Base-by-base conservation (phyloP, 2,329 filamentous ascomycete genomes). In the Calonectria ilicicola region DNA sequence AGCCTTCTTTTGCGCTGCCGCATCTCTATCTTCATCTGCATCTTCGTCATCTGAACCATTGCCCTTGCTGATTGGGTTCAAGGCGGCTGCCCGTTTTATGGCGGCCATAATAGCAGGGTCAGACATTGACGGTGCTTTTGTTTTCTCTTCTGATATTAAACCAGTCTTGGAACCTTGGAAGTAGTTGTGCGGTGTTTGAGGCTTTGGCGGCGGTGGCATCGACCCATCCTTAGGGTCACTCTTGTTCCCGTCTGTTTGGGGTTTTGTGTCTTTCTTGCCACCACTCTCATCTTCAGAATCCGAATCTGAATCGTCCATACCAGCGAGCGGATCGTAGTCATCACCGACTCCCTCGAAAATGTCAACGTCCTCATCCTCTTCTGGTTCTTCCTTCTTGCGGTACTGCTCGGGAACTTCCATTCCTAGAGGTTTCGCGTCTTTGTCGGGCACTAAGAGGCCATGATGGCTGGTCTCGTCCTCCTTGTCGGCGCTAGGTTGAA, bases 61-160 rank as follows among this genome's bases (percentile, higher is more conserved):
- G 76, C 83, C 77, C 78, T 82, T 80, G 78, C 85, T 69, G 77
- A 86, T 84, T 71, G 86, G 87, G 83, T 89, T 86, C 67, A 95
- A 87, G 12, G 91, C 87, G 21, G 94, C 93, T 12, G 96, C 96
- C 82, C 95, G 95, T 84, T 95, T 95, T 79, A 99, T 89, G 0
- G 95, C 95, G 4, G 95, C 95, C 75, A 95, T 89, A 74, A 98
- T 93, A 2, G 93, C 91, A 2, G 95, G 93, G 79, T 98, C 95
- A 29, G 89, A 89, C 79, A 93, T 90, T 5, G 90, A 91, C 1
- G 90, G 88, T 2, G 85, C 85, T 72, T 87, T 87, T 60, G 86
- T 84, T 17, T 83, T 82, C 74, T 90, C 86, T 53, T 90, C 87
- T 1, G 89, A 89, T 19, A 90, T 85, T 47, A 92, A 85, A 5